These are phyloP conservation scores for Dillenia turbinata DNA, from an alignment of 164 flowering plant species.

Conservation along the genomic window DNA sequence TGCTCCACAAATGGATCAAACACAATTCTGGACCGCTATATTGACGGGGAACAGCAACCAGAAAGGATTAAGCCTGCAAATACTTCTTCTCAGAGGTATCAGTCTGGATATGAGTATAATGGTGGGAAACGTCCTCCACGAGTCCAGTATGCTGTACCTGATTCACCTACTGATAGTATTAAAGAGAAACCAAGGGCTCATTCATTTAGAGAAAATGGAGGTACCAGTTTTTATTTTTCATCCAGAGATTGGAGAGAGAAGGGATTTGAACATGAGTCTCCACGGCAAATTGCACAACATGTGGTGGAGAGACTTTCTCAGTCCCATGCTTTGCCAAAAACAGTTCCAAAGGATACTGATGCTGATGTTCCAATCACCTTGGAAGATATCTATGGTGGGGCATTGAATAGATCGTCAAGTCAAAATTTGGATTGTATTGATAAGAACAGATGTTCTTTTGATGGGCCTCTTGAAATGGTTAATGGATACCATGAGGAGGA, in stretches of 20 bases:
- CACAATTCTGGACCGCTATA: slow-evolving; percentile 75
- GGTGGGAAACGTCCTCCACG: slow-evolving; percentile 56
- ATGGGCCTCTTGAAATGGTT: slow-evolving; percentile 19
- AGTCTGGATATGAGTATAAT: slow-evolving; percentile 23
- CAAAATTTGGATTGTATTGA: slow-evolving; percentile 23
- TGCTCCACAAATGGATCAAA: slow-evolving; percentile 42
- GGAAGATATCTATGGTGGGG: slow-evolving; percentile 64
- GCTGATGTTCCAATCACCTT: slow-evolving; percentile 52
- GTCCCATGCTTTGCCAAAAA: slow-evolving; percentile 28
- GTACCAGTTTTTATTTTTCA: slow-evolving; percentile 25
- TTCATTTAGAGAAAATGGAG: slow-evolving; percentile 59
- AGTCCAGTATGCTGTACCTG: slow-evolving; percentile 46
- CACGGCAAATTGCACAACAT: slow-evolving; percentile 64
- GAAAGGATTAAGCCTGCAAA: slow-evolving; percentile 35
- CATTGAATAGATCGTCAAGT: slow-evolving; percentile 23
- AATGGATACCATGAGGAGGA: slow-evolving; percentile 23
- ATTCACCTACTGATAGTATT: slow-evolving; percentile 41
- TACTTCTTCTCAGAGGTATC: slow-evolving; percentile 24
- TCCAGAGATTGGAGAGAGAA: slow-evolving; percentile 42
- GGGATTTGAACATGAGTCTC: slow-evolving; percentile 54
- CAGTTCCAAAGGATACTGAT: slow-evolving; percentile 32
- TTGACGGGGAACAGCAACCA: slow-evolving; percentile 84
- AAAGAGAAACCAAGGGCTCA: slow-evolving; percentile 43
- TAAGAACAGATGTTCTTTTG: slow-evolving; percentile 15
- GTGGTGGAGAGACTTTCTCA: slow-evolving; percentile 80